Base-by-base conservation (phyloP, 202 grass and related monocot species). In the Setaria viridis region DNA sequence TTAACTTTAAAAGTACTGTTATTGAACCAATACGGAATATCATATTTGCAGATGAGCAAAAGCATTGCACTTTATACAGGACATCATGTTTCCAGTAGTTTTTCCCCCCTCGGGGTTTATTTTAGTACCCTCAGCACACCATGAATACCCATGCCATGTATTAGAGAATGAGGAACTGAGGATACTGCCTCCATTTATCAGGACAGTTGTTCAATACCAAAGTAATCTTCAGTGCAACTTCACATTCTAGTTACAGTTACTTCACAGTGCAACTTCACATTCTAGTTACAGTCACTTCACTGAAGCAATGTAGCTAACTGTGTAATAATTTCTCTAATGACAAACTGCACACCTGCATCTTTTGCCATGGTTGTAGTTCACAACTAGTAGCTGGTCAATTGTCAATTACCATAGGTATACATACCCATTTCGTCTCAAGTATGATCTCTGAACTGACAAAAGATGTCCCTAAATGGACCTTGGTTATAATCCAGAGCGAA, bases 261-360 rank as follows among this genome's bases (percentile, higher is more conserved):
- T n/a, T n/a, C n/a, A n/a, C 20, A 60, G 50, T 62, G n/a, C 32
- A 50, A 33, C 15, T 58, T 50, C 0, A 15, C 19, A 42, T 2
- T 62, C n/a, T 63, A 73, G 51, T 20, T 46, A 35, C 62, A 81
- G 16, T 59, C 11, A 77, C 25, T 67, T 87, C 29, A 30, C 12
- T 84, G 16, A 21, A 73, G 72, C 49, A 39, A 9, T 68, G 9
- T 41, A 82, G 34, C 15, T 53, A 77, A 72, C 21, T 66, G 15
- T 25, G 25, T 25, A 56, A 29, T 21, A 11, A 11, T 62, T 79
- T 13, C 20, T 19, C 29, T 67, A 7, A 49, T 34, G 2, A 13
- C n/a, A 70, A 19, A 70, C 6, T 62, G 12, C 49, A 53, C 37
- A 67, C 25, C 25, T 25, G 25, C 25, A 25, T 25, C 25, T 55